Evolutionary conservation across 768 basidiomycete species (phyloP).

Genomic region (Lactarius indigo): DNA sequence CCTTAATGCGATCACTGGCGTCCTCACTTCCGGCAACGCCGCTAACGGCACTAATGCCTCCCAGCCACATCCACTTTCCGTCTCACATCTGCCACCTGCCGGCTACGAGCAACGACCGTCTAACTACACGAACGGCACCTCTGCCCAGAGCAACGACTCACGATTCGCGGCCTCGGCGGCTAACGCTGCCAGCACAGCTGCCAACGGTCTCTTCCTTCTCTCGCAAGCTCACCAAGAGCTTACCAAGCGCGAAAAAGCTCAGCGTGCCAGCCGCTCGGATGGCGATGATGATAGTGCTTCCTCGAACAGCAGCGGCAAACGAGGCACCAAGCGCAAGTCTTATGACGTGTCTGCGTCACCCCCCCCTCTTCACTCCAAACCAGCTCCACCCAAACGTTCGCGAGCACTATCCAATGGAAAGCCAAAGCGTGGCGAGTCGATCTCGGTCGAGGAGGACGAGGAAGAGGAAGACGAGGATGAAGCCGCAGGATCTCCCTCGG

Average conservation of each 20-base stretch:
- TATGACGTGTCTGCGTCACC: conserved; percentile 44
- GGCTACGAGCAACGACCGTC: conserved; percentile 22
- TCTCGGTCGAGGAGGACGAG: conserved; percentile 31
- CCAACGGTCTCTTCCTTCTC: conserved; percentile 91
- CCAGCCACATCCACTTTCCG: conserved; percentile 36
- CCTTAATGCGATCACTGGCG: conserved; percentile 76
- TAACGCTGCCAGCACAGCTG: conserved; percentile 65
- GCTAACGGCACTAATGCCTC: conserved; percentile 58
- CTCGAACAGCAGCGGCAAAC: conserved; percentile 38
- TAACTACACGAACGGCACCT: conserved; percentile 23
- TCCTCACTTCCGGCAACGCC: conserved; percentile 56
- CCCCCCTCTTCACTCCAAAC: conserved; percentile 7
- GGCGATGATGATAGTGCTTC: conserved; percentile 30
- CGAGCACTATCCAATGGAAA: conserved; percentile 31
- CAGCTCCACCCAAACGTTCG: conserved; percentile 35
- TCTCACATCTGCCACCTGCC: conserved; percentile 31
- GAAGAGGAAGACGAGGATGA: conserved; percentile 38
- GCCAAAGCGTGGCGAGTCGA: conserved; percentile 30
- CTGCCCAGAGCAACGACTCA: conserved; percentile 16
- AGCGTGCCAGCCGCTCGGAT: conserved; percentile 47
- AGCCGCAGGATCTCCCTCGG: conserved; percentile 28
- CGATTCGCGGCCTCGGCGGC: conserved; percentile 41
- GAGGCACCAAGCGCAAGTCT: conserved; percentile 69
- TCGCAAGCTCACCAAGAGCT: conserved; percentile 96
- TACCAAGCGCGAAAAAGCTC: conserved; percentile 88